phyloP scores from a whole-genome alignment of 805 yeast species.

The Kodamaea fukazawae region DNA sequence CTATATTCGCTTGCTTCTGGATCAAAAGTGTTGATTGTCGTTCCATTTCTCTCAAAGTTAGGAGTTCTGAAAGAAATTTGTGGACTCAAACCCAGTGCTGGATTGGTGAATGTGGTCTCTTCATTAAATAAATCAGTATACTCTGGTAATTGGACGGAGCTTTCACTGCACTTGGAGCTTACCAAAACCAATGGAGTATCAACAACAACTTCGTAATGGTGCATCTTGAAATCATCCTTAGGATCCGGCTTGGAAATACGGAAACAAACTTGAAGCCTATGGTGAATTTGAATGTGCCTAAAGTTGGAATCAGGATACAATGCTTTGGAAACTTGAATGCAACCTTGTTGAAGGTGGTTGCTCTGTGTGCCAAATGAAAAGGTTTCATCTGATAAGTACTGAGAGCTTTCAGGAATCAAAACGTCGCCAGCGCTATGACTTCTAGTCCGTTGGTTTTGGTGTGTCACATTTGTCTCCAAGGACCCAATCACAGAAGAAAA shows the following conservation, averaged over 20 bases:
- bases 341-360: constrained; percentile 29
- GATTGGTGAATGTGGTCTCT: constrained; percentile 8
- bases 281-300: constrained; percentile 60
- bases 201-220: constrained; percentile 76
- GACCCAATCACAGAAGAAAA: constrained; percentile 39
- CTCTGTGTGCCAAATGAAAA: not conserved
- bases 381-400: constrained; percentile 28
- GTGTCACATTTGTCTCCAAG: constrained; percentile 38
- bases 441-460: constrained; percentile 10
- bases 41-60: constrained; percentile 30
- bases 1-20: constrained; percentile 10
- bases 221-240: constrained; percentile 44
- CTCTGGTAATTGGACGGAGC: constrained; percentile 38
- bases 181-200: constrained; percentile 66
- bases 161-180: constrained; percentile 42
- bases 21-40: constrained; percentile 28
- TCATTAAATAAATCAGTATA: constrained; percentile 29
- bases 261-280: constrained; percentile 67
- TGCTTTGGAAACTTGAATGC: constrained; percentile 34
- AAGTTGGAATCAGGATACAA: constrained; percentile 65
- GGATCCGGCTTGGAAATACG: constrained; percentile 64
- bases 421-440: constrained; percentile 11
- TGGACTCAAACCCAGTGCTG: constrained; percentile 11
- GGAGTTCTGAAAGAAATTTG: constrained; percentile 40
- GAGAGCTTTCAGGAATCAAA: constrained; percentile 30